A percentile compares a stretch with the other conserved stretches of the same genome.
Evolutionary conservation across 2,329 filamentous ascomycete species (phyloP).

Genomic region (Trichocomaceae sp.): DNA sequence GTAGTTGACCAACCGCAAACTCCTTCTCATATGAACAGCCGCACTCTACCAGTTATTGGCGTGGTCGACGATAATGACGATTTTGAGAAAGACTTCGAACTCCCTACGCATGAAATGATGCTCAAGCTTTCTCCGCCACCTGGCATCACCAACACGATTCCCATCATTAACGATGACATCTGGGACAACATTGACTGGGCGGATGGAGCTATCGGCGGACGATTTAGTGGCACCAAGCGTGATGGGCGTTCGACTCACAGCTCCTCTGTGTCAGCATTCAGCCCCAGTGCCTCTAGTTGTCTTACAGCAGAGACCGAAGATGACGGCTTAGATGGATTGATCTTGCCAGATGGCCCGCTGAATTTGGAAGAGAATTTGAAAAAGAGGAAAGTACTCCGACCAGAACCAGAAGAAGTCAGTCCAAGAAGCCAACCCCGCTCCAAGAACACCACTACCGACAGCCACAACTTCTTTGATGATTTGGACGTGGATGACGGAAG

Average conservation of each 20-base stretch:
- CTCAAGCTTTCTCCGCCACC: conserved; percentile 56
- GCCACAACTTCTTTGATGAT: conserved; percentile 76
- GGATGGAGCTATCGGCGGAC: conserved; percentile 84
- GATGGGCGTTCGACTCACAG: conserved; percentile 74
- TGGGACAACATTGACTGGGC: conserved; percentile 75
- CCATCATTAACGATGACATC: conserved; percentile 60
- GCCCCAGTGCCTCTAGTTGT: conserved; percentile 86
- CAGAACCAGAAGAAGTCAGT: conserved; percentile 24
- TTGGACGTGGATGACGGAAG: conserved; percentile 82
- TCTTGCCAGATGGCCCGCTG: conserved; percentile 75
- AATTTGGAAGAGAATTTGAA: conserved; percentile 75
- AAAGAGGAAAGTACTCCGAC: conserved; percentile 54
- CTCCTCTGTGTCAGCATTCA: conserved; percentile 81
- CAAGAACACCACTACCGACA: conserved; percentile 25
- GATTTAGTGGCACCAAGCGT: conserved; percentile 78
- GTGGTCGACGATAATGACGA: conserved; percentile 52
- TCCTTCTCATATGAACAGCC: conserved; percentile 11
- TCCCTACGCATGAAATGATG: conserved; percentile 58
- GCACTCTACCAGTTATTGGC: conserved; percentile 25
- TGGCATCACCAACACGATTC: conserved; percentile 56
- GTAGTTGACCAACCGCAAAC: conserved; percentile 1
- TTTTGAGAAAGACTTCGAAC: conserved; percentile 65
- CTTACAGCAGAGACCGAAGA: conserved; percentile 90
- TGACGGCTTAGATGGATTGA: conserved; percentile 81
- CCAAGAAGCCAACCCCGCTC: conserved; percentile 16